Evolutionary conservation across 306 rosid genomes (phyloP), one percentile per base, ranked within the genome.

Genomic region (Vigna nakashimae): DNA sequence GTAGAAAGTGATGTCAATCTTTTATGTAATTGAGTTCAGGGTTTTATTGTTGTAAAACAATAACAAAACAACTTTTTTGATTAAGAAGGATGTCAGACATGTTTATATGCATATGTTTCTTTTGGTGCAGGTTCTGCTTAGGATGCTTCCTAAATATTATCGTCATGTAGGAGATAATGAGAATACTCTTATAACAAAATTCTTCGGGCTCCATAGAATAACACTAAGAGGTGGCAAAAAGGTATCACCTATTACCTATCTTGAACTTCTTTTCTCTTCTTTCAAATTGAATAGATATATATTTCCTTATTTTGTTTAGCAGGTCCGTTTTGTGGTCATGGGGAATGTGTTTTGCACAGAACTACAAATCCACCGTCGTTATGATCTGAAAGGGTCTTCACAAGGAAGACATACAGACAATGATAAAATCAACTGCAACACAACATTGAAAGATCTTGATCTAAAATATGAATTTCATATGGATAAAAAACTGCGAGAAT

Each of bases 261-360:
- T 57, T 62, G 79, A 14, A 55, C 56, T 79, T 75, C 69, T 57
- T 77, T 68, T 78, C 69, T 45, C 6, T 46, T 36, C 50, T 30
- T 69, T 71, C 68, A 46, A 50, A 57, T 52, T 48, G 34, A 51
- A 30, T 52, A 55, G 15, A 24, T 73, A 11, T 24, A 50, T 43
- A 56, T 68, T 52, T 84, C 10, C 76, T 70, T 55, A n/a, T 63
- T 76, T 75, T 82, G 58, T 85, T 46, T 75, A 53, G n/a, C 71
- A 93, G 98, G 96, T 93, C 57, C 93, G 97, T 36, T 93, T 93
- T 82, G 89, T 90, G 84, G 98, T 93, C 68, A 93, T 93, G 98
- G 98, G 98, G 52, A 93, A 93, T 83, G 89, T 93, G 96, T 91
- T 93, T 49, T 88, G 88, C 84, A 93, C 98, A 66, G 97, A 89